Evolutionary conservation across 1,139 yeast genomes (phyloP).

Genomic region (Suhomyces anneliseae): DNA sequence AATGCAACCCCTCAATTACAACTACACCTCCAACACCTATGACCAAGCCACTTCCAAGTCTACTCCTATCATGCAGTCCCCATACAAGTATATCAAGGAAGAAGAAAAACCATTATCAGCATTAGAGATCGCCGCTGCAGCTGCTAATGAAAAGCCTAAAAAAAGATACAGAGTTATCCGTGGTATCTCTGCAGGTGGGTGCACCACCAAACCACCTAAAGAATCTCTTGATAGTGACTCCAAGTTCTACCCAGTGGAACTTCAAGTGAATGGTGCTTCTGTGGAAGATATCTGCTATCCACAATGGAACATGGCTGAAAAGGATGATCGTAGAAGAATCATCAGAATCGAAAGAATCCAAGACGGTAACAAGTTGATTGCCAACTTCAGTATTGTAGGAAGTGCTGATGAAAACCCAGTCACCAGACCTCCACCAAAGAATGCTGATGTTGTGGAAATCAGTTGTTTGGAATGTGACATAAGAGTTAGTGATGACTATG

Average conservation of each 20-base stretch:
- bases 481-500: constrained; percentile 33
- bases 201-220: constrained; percentile 56
- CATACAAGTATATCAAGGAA: constrained; percentile 7
- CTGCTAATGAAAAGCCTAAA: constrained; percentile 7
- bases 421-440: constrained; percentile 34
- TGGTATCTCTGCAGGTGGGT: constrained; percentile 61
- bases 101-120: constrained; percentile 5
- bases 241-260: constrained; percentile 46
- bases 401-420: constrained; percentile 50
- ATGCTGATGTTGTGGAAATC: constrained; percentile 56
- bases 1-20: constrained; percentile 7
- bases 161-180: constrained; percentile 48
- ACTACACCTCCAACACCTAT: constrained; percentile 5
- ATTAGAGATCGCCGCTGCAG: constrained; percentile 5
- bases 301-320: constrained; percentile 49
- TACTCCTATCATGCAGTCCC: constrained; percentile 7
- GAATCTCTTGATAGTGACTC: constrained; percentile 32
- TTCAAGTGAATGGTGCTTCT: constrained; percentile 44
- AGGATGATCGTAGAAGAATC: constrained; percentile 53
- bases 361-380: constrained; percentile 45
- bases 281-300: constrained; percentile 51
- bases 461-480: constrained; percentile 54
- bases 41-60: constrained; percentile 2
- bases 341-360: constrained; percentile 58
- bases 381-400: constrained; percentile 53